Evolutionary conservation across 2,329 filamentous ascomycete genomes (phyloP), one percentile per base, ranked within the genome.

Genomic region (Aspergillus phoenicis): DNA sequence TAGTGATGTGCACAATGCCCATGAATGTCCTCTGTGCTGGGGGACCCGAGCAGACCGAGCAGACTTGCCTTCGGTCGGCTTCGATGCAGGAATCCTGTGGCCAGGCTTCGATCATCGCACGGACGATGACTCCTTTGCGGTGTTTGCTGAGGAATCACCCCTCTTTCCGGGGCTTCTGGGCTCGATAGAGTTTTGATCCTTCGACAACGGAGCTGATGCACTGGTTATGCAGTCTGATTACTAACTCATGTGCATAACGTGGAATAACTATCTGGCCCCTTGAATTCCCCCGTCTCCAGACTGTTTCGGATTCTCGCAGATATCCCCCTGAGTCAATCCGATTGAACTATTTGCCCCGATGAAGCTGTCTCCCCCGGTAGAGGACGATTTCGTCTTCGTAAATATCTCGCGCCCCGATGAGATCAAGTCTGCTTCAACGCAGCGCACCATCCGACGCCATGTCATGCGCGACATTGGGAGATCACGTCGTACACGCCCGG

Each of bases 391-490:
- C 7, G 53, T 56, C n/a, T 56, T 56, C n/a, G 53, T 56, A 2
- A 56, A 56, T 28, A 22, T 56, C 28, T 43, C 53, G 15, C 53
- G n/a, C 4, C 53, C 53, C 5, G n/a, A 56, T 30, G 53, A 56
- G 8, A 38, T 56, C n/a, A 56, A 47, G 11, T 8, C 39, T 11
- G 53, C 39, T 2, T 43, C 53, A n/a, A 56, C 53, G 4, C 53
- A 56, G n/a, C 53, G 53, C 26, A 47, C 53, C 39, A 56, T 56
- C 53, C 53, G 53, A n/a, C 53, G 53, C 36, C 26, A 2, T 11
- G 53, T 56, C 39, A 56, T 56, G 53, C 53, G 53, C 24, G 53
- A 56, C 8, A 56, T 56, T 20, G 52, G 52, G 15, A 17, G 38
- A 30, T 33, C 52, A 39, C 52, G 52, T 30, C 52, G 52, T n/a